These are phyloP conservation scores for Diospyros lotus DNA, from an alignment of 148 eudicot species.

Conservation along the genomic window DNA sequence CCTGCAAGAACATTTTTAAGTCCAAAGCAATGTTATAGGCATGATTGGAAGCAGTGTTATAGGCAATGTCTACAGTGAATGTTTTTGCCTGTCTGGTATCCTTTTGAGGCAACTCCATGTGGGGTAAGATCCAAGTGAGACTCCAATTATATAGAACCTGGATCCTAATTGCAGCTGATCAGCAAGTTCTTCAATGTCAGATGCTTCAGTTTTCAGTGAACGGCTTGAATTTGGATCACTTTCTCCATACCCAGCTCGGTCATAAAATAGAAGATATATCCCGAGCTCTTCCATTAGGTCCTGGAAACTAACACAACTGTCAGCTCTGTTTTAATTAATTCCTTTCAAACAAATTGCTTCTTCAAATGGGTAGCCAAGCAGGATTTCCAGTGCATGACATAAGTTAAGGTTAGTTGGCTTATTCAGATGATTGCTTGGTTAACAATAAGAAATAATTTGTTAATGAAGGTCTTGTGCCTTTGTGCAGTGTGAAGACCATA, in stretches of 20 bases:
- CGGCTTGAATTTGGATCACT: conserved; percentile 64
- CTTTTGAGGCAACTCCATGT: conserved; percentile 54
- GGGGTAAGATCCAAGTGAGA: conserved; percentile 57
- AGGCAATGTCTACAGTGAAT: not conserved
- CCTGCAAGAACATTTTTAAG: conserved; percentile 29
- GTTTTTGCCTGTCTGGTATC: conserved; percentile 50
- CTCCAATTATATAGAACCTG: conserved; percentile 61
- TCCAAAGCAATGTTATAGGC: conserved; percentile 3
- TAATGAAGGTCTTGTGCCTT: not conserved
- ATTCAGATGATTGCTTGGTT: too few species aligned
- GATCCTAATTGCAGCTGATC: conserved; percentile 53
- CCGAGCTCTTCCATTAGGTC: conserved; percentile 48
- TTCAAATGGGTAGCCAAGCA: not conserved
- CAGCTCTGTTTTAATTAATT: conserved; percentile 4
- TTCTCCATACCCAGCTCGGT: conserved; percentile 66
- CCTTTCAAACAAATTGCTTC: too few species aligned
- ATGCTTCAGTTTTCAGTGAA: conserved; percentile 45
- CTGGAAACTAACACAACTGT: conserved; percentile 41
- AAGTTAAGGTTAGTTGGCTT: too few species aligned
- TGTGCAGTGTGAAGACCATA: not conserved
- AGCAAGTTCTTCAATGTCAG: conserved; percentile 62
- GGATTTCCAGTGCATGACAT: not conserved
- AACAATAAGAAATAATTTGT: too few species aligned
- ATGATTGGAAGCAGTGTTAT: not conserved
- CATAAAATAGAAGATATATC: conserved; percentile 51